Percentiles rank a stretch among this genome's conserved stretches.
These are phyloP conservation scores for Athelia sp. DNA, from an alignment of 1,284 basidiomycete genomes.

Conservation along the genomic window DNA sequence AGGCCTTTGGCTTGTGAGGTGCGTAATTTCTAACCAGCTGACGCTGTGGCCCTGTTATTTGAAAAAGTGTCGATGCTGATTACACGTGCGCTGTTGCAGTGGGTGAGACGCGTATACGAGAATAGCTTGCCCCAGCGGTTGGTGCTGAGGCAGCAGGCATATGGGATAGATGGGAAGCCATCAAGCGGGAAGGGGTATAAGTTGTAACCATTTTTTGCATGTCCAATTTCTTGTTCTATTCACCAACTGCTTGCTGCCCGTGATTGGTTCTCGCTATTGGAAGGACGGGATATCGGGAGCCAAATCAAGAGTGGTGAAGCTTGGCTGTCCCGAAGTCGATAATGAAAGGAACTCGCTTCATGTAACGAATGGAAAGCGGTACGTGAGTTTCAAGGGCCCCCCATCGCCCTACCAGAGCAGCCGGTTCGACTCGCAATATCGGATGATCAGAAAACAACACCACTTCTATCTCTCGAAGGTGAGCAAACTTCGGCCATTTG, in stretches of 20 bases:
- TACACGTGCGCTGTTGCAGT: conserved; percentile 18
- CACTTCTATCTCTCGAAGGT: too few relatives aligned
- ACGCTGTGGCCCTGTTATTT: conserved; percentile 1
- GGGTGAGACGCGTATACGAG: conserved; percentile 26
- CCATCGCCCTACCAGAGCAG: too few relatives aligned
- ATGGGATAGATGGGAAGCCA: conserved; percentile 24
- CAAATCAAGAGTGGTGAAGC: conserved; percentile 31
- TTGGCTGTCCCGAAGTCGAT: conserved; percentile 41
- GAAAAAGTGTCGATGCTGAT: too few relatives aligned
- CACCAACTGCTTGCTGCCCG: too few relatives aligned
- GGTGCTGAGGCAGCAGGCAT: conserved; percentile 16
- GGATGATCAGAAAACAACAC: too few relatives aligned
- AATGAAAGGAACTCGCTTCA: conserved; percentile 13
- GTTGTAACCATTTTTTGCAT: conserved; percentile 20
- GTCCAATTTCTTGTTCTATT: conserved; percentile 30
- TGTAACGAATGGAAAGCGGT: not conserved
- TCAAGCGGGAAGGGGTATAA: conserved; percentile 26
- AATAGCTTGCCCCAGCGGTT: conserved; percentile 27
- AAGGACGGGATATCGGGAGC: too few relatives aligned
- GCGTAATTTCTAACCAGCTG: conserved; percentile 8
- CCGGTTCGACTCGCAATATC: too few relatives aligned
- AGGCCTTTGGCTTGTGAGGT: conserved; percentile 35
- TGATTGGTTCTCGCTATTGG: too few relatives aligned
- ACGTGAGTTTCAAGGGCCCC: too few relatives aligned
- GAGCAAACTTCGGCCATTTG: too few relatives aligned